Base-by-base conservation (phyloP, 768 basidiomycete species). In the Kwoniella heveanensis region DNA sequence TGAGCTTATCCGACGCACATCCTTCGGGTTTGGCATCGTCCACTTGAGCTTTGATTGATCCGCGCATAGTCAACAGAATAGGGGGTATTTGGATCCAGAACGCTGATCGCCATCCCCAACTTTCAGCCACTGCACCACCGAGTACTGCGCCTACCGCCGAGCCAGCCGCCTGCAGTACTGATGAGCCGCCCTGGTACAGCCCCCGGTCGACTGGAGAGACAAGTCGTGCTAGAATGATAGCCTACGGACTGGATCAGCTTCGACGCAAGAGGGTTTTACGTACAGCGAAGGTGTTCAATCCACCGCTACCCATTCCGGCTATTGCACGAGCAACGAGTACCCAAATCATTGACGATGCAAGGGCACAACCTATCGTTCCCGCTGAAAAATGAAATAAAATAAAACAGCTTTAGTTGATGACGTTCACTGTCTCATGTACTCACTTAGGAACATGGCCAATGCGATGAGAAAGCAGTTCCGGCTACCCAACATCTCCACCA, bases 121-220 rank as follows among this genome's bases (percentile, higher is more conserved):
- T 13, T 60, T 77, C 76, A 0, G 70, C 57, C 0, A 76, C 60
- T 13, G 49, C 66, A 12, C 76, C 76, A 4, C 76, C 76, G 1
- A 77, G 15, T 2, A 77, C 67, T 0, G 70, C 69, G 4, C 76
- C 76, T 0, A 65, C 54, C 0, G 74, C 72, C 0, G 65, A 44
- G 9, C 76, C 76, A 2, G 65, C 65, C 1, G 66, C 72, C 30
- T 73, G 71, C 8, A 77, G 64, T 19, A 72, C 48, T 48, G 73
- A 73, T 12, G 70, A 65, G 19, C 66, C 70, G 5, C 73, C 71
- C 66, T 77, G 76, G 53, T 77, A 77, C 5, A 77, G 56, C 4
- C 76, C 76, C 27, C 76, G 64, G 26, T 75, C 73, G n/a, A 69
- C 68, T 6, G 70, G 54, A 2, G 74, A 75, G 4, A 77, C 76